A percentile compares a stretch with the other conserved stretches of the same genome.
These are phyloP conservation scores for Fusarium acutatum DNA, from an alignment of 2,329 filamentous ascomycete species.

Conservation along the genomic window DNA sequence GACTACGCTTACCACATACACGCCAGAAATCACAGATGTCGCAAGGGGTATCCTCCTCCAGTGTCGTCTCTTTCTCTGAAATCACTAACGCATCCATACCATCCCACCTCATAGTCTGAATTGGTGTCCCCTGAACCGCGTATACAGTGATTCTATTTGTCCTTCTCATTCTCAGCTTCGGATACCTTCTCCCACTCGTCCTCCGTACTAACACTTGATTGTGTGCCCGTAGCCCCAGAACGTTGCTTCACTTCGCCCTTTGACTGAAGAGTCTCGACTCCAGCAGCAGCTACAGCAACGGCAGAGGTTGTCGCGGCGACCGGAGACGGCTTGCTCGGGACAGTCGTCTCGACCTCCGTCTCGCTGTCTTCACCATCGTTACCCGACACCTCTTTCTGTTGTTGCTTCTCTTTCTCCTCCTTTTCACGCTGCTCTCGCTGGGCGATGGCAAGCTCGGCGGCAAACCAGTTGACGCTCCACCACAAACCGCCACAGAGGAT, in stretches of 20 bases:
- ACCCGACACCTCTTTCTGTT: slow-evolving; percentile 20
- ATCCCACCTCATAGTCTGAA: neutral
- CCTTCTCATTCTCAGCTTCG: slow-evolving; percentile 71
- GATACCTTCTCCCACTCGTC: slow-evolving; percentile 98
- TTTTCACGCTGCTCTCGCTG: slow-evolving; percentile 52
- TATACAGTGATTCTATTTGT: slow-evolving; percentile 50
- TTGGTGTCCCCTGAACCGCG: neutral
- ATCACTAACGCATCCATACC: neutral
- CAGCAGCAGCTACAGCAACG: slow-evolving; percentile 42
- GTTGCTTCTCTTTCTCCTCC: slow-evolving; percentile 45
- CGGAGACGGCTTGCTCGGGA: slow-evolving; percentile 28
- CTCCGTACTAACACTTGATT: slow-evolving; percentile 78
- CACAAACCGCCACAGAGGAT: slow-evolving; percentile 82
- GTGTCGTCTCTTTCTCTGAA: slow-evolving; percentile 13
- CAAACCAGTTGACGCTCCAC: slow-evolving; percentile 98
- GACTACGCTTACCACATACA: slow-evolving; percentile 38
- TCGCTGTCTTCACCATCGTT: slow-evolving; percentile 44
- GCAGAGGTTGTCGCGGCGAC: slow-evolving; percentile 20
- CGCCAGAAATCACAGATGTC: slow-evolving; percentile 31
- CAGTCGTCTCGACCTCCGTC: slow-evolving; percentile 54
- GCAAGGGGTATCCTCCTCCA: slow-evolving; percentile 41
- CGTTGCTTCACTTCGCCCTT: slow-evolving; percentile 61
- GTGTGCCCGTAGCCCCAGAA: slow-evolving; percentile 54
- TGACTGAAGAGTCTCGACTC: slow-evolving; percentile 54
- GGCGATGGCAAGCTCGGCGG: slow-evolving; percentile 65